Evolutionary conservation across 73 alveolate species (phyloP).

Genomic region (Paramecium bursaria): DNA sequence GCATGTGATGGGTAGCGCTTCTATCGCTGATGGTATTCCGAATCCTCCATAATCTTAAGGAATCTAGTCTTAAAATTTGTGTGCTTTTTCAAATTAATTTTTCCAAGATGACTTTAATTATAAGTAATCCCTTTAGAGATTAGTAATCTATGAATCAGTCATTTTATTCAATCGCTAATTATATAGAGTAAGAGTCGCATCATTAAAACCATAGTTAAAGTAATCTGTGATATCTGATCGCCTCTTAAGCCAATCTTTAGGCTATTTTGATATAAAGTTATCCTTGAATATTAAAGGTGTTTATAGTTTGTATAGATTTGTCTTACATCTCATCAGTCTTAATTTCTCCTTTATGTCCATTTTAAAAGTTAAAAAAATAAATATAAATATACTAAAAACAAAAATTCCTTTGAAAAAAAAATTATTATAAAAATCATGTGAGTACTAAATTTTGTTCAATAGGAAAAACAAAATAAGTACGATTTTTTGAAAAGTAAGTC

Average conservation of each 20-base stretch:
- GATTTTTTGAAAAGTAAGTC: too few species aligned
- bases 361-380: too few species aligned
- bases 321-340: background rate
- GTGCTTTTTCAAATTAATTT: background rate
- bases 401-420: too few species aligned
- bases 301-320: constrained; percentile 3
- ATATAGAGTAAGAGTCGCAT: constrained; percentile 35
- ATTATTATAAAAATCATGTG: too few species aligned
- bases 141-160: constrained; percentile 33
- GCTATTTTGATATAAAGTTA: background rate
- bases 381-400: too few species aligned
- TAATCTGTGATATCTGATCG: constrained; percentile 55
- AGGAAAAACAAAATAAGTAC: too few species aligned
- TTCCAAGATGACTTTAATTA: background rate
- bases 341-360: constrained; percentile 40
- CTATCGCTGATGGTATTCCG: background rate
- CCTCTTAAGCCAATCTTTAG: constrained; percentile 25
- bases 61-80: constrained; percentile 23
- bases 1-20: background rate
- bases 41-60: constrained; percentile 52
- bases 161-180: background rate
- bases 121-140: constrained; percentile 23
- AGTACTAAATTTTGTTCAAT: too few species aligned
- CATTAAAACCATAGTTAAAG: constrained; percentile 57
- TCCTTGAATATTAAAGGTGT: constrained; percentile 26